Evolutionary conservation across 225 moss, liverwort and hornwort genomes (phyloP).

Genomic region (Asterella californica): DNA sequence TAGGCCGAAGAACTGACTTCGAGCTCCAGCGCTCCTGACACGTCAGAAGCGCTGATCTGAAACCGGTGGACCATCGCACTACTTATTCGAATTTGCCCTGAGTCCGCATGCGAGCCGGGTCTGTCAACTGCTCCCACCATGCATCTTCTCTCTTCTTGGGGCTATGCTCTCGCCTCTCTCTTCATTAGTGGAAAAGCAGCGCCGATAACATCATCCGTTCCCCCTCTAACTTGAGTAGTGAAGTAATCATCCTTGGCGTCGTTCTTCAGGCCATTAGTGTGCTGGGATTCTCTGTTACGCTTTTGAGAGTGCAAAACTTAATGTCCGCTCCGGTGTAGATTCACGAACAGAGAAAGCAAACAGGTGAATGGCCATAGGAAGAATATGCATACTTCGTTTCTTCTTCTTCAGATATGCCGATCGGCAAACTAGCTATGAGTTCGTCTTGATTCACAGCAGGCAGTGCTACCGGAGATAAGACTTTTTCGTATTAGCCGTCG

Average conservation of each 20-base stretch:
- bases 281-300: neutral
- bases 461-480: too few species aligned
- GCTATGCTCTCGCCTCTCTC: too few species aligned
- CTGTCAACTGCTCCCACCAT: neutral
- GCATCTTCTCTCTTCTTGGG: neutral
- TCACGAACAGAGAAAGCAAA: neutral
- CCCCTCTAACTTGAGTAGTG: neutral
- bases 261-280: neutral
- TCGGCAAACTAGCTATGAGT: too few species aligned
- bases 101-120: neutral
- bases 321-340: neutral
- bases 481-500: too few species aligned
- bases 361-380: neutral
- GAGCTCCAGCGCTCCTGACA: neutral
- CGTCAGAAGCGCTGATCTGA: neutral
- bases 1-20: neutral
- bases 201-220: neutral
- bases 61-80: neutral
- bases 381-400: too few species aligned
- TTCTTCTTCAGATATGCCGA: too few species aligned
- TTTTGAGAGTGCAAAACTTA: neutral
- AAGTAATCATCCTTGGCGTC: neutral
- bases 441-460: too few species aligned
- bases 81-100: neutral
- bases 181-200: too few species aligned